These are phyloP conservation scores for Leishmania tarentolae DNA, from an alignment of 208 protist species.

Conservation along the genomic window DNA sequence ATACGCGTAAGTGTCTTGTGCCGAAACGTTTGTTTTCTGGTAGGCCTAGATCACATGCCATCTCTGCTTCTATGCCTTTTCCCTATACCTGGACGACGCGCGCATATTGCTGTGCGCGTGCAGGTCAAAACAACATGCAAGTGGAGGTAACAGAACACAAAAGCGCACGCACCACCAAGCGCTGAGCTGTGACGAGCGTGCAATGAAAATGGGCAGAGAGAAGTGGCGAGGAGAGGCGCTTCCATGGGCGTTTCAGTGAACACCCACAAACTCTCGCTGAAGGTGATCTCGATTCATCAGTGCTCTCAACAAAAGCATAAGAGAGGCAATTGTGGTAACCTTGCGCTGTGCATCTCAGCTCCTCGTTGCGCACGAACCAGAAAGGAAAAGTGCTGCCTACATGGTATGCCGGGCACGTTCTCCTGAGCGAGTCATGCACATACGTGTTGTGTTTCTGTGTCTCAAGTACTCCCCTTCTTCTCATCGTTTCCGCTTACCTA, in stretches of 20 bases:
- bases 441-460: not conserved
- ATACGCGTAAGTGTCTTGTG: not conserved
- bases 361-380: not conserved
- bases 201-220: not conserved
- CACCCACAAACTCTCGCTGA: not conserved
- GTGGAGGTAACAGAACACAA: not conserved
- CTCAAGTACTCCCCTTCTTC: conserved; percentile 1
- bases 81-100: not conserved
- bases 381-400: not conserved
- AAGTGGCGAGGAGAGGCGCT: not conserved
- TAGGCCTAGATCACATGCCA: too few species aligned
- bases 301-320: not conserved
- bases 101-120: not conserved
- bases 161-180: not conserved
- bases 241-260: not conserved
- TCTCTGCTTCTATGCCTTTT: too few species aligned
- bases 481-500: conserved; percentile 12
- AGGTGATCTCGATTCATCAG: not conserved
- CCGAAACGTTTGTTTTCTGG: not conserved
- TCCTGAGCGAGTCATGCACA: not conserved
- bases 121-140: not conserved
- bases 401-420: not conserved
- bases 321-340: not conserved
- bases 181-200: not conserved
- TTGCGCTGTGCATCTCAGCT: not conserved